Evolutionary conservation across 495 filamentous ascomycete genomes (phyloP).

Genomic region (Talaromyces ruber): DNA sequence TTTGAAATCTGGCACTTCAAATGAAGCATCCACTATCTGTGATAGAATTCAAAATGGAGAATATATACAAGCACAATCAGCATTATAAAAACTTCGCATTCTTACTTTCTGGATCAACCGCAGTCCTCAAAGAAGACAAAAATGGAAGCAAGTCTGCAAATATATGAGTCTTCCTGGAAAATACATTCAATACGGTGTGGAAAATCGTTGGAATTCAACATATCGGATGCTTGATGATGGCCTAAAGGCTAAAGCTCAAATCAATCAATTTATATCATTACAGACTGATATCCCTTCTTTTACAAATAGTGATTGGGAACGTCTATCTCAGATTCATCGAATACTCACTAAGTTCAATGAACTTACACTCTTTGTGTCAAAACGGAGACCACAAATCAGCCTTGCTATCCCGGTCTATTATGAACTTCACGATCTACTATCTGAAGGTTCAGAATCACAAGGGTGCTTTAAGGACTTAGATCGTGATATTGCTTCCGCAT

Average conservation of each 20-base stretch:
- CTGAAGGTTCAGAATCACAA: not conserved
- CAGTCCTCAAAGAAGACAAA: constrained; percentile 9
- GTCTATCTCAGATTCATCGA: too few species aligned
- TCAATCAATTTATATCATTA: too few species aligned
- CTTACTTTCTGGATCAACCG: constrained; percentile 10
- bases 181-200: constrained; percentile 10
- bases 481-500: constrained; percentile 7
- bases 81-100: constrained; percentile 5
- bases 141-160: constrained; percentile 6
- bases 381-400: constrained; percentile 9
- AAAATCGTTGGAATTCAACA: constrained; percentile 9
- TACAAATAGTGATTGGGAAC: too few species aligned
- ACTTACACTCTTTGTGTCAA: constrained; percentile 6
- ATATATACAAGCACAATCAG: constrained; percentile 1
- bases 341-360: constrained; percentile 7
- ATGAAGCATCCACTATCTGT: constrained; percentile 2
- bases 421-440: constrained; percentile 8
- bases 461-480: constrained; percentile 4
- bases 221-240: constrained; percentile 6
- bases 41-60: not conserved
- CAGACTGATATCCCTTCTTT: too few species aligned
- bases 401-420: constrained; percentile 9
- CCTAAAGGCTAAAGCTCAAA: too few species aligned
- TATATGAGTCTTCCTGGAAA: not conserved
- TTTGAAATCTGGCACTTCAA: constrained; percentile 1